Evolutionary conservation across 805 yeast genomes (phyloP).

Genomic region (Saccharomycopsis fermentans): DNA sequence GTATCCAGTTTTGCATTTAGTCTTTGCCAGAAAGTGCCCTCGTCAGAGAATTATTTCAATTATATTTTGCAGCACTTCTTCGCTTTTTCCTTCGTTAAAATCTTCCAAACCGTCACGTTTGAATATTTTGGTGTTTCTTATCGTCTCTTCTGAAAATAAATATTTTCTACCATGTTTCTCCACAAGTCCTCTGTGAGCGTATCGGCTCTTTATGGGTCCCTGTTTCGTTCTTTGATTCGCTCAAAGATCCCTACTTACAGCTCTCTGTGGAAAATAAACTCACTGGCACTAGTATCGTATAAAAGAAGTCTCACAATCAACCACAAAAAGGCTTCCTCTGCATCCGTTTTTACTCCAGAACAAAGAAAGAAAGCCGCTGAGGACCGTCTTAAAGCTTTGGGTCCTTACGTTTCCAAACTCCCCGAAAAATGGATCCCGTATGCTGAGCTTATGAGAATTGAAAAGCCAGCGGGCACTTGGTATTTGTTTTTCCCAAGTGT

Average conservation of each 20-base stretch:
- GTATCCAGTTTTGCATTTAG: no score
- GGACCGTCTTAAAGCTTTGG: constrained; percentile 39
- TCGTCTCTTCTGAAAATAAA: no score
- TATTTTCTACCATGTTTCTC: neutral
- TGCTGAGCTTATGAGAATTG: constrained; percentile 84
- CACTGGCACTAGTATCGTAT: neutral
- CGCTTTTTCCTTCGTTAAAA: no score
- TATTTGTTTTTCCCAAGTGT: constrained; percentile 73
- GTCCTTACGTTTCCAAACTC: constrained; percentile 44
- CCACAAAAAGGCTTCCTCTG: constrained; percentile 1
- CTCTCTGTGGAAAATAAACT: neutral
- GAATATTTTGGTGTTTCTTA: no score
- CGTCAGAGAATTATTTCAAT: no score
- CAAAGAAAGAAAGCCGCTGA: constrained; percentile 31
- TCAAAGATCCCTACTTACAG: neutral
- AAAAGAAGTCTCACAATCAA: constrained; percentile 1
- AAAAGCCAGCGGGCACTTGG: constrained; percentile 94
- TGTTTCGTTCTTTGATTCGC: neutral
- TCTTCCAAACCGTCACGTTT: no score
- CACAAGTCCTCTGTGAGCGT: neutral
- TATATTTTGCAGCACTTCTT: no score
- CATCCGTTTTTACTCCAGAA: constrained; percentile 11
- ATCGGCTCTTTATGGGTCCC: neutral
- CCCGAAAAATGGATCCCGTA: constrained; percentile 79
- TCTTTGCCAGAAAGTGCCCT: no score